Evolutionary conservation across 148 eudicot genomes (phyloP), one percentile per base, ranked within the genome.

Genomic region (Spergularia marina): DNA sequence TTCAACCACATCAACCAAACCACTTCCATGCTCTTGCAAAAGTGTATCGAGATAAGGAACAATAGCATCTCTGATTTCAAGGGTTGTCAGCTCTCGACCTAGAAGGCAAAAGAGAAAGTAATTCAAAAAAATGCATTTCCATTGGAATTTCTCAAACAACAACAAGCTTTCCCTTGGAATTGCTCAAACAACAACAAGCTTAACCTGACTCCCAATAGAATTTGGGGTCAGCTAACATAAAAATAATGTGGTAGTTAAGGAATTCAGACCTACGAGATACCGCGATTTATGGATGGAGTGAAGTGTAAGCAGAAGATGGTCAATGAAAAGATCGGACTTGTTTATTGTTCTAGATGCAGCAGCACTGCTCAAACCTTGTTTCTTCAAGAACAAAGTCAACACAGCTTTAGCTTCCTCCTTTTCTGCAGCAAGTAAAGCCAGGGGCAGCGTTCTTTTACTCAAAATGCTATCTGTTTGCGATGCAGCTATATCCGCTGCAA

Each of bases 391-490:
- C 82, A 92, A 83, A 62, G 85, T 86, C 72, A 92, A 76, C 63
- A 92, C 89, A 79, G 98, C 98, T 78, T 86, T 90, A 57, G 98
- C 98, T 83, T 92, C 98, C 83, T 92, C 98, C 80, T 88, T 92
- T 81, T 92, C 98, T 65, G 98, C 89, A 55, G 81, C 86, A 79
- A 92, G 67, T 75, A 89, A 81, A 67, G 81, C 85, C 64, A 91
- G 83, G 15, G 96, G 80, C 51, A 85, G 88, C 18, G 82, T 59
- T 79, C 89, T 79, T 70, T 74, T 34, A 80, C 81, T 89, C 58
- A 82, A 54, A 58, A 85, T 75, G 75, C 83, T 83, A 70, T 83
- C 87, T 59, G 87, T 72, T 71, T 80, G 84, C 59, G 82, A 74
- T 65, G 82, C 86, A 73, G 74, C 85, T 82, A 85, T 18, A 66